Percentiles rank a stretch among this genome's conserved stretches.
Evolutionary conservation across 2,329 filamentous ascomycete genomes (phyloP).

Genomic region (Penicillium nordicum): DNA sequence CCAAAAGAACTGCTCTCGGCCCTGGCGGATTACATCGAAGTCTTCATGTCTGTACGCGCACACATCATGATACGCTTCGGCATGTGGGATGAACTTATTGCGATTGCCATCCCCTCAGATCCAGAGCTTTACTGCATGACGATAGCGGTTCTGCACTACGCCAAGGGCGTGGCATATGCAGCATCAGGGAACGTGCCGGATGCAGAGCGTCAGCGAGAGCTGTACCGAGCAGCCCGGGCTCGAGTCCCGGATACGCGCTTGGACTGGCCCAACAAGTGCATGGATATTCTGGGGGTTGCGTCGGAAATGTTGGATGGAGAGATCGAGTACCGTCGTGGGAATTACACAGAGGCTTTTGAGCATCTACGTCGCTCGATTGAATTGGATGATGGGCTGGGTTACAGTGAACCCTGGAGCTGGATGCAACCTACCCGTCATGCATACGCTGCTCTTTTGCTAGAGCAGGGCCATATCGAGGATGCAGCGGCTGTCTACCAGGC

Average conservation of each 20-base stretch:
- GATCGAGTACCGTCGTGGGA: constrained; percentile 63
- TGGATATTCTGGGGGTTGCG: constrained; percentile 62
- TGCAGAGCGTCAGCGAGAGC: constrained; percentile 51
- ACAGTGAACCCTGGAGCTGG: constrained; percentile 76
- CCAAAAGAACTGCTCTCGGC: constrained; percentile 65
- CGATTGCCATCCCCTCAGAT: constrained; percentile 57
- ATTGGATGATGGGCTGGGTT: constrained; percentile 62
- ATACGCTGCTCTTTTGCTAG: constrained; percentile 65
- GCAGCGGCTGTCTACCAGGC: constrained; percentile 58
- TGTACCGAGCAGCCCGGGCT: constrained; percentile 53
- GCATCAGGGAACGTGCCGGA: constrained; percentile 54
- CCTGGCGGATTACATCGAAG: constrained; percentile 77
- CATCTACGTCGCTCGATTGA: constrained; percentile 57
- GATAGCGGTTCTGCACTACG: constrained; percentile 66
- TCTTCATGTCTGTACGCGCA: constrained; percentile 63
- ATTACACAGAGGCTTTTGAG: constrained; percentile 58
- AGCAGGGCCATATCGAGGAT: constrained; percentile 59
- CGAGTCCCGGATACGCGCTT: constrained; percentile 59
- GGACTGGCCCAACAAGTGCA: constrained; percentile 65
- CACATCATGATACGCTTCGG: constrained; percentile 74
- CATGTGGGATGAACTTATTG: constrained; percentile 63
- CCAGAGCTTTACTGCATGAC: constrained; percentile 63
- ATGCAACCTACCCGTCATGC: constrained; percentile 73
- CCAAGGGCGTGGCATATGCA: constrained; percentile 63
- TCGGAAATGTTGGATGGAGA: constrained; percentile 68